Conservation (phyloP, 768 basidiomycete genomes). For the Daedaleopsis nitida region DNA sequence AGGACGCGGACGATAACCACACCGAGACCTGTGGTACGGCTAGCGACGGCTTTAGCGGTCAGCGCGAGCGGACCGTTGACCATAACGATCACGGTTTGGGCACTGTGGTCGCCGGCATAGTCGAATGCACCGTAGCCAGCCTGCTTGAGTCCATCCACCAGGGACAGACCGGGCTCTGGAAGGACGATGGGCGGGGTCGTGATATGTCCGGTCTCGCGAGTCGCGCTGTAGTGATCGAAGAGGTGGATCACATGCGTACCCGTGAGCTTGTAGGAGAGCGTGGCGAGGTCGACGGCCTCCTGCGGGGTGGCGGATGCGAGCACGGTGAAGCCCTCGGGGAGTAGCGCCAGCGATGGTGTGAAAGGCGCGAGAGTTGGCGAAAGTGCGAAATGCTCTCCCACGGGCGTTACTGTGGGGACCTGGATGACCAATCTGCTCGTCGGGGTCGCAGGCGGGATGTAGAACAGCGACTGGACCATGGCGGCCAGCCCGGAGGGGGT, state of each 20-base stretch:
- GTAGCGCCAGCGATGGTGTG: constrained; percentile 55
- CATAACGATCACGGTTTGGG: constrained; percentile 67
- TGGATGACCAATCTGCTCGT: constrained; percentile 78
- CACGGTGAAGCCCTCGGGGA: constrained; percentile 69
- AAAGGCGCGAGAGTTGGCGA: constrained; percentile 78
- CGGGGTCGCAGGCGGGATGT: constrained; percentile 64
- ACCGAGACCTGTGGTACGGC: constrained; percentile 52
- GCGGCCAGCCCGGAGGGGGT: constrained; percentile 81
- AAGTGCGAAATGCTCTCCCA: constrained; percentile 66
- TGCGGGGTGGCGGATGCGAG: constrained; percentile 84
- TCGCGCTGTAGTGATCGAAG: constrained; percentile 83
- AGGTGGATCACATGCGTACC: constrained; percentile 80
- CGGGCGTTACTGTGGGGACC: constrained; percentile 72
- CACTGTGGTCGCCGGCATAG: constrained; percentile 66
- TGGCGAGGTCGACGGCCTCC: constrained; percentile 77
- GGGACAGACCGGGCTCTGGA: constrained; percentile 30
- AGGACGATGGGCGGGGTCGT: constrained; percentile 42
- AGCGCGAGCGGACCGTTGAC: constrained; percentile 80
- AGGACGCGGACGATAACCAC: constrained; percentile 77
- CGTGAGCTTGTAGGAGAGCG: constrained; percentile 71
- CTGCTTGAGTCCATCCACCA: constrained; percentile 52
- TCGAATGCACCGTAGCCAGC: constrained; percentile 78
- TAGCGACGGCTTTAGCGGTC: constrained; percentile 53
- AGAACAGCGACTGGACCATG: constrained; percentile 79
- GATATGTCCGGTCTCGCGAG: constrained; percentile 72